These are phyloP conservation scores for Neodidymelliopsis sp. DNA, from an alignment of 2,329 filamentous ascomycete species.

Conservation along the genomic window DNA sequence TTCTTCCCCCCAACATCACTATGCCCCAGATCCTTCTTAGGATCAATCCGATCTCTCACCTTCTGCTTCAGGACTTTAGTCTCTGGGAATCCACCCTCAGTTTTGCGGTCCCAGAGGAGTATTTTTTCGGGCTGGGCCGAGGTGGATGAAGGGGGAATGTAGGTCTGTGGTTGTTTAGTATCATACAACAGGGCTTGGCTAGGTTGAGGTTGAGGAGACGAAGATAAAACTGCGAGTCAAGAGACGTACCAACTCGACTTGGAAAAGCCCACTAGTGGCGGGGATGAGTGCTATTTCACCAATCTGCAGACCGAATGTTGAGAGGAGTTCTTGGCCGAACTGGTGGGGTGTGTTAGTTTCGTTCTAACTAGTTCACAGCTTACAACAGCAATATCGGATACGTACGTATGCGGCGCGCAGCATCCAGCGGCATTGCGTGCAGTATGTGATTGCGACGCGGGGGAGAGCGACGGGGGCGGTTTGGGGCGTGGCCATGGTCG, in stretches of 20 bases:
- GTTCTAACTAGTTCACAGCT: background rate
- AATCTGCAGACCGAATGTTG: constrained; percentile 83
- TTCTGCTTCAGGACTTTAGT: constrained; percentile 89
- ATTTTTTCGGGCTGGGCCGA: constrained; percentile 61
- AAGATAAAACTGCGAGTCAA: no score
- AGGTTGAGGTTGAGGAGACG: no score
- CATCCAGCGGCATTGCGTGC: constrained; percentile 95
- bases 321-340: constrained; percentile 95
- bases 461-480: constrained; percentile 59
- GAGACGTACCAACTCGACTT: constrained; percentile 68
- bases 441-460: constrained; percentile 86
- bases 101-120: constrained; percentile 86
- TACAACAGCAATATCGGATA: background rate
- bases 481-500: constrained; percentile 37
- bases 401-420: constrained; percentile 83
- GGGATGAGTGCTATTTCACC: constrained; percentile 91
- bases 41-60: constrained; percentile 83
- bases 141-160: constrained; percentile 20
- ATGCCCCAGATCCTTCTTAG: constrained; percentile 79
- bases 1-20: constrained; percentile 55
- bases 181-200: background rate
- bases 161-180: constrained; percentile 30
- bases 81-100: constrained; percentile 87
- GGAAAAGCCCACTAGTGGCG: constrained; percentile 82
- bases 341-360: constrained; percentile 47